Evolutionary conservation across 176 grass and related monocot genomes (phyloP), one percentile per base, ranked within the genome.

Genomic region (Zea mays): DNA sequence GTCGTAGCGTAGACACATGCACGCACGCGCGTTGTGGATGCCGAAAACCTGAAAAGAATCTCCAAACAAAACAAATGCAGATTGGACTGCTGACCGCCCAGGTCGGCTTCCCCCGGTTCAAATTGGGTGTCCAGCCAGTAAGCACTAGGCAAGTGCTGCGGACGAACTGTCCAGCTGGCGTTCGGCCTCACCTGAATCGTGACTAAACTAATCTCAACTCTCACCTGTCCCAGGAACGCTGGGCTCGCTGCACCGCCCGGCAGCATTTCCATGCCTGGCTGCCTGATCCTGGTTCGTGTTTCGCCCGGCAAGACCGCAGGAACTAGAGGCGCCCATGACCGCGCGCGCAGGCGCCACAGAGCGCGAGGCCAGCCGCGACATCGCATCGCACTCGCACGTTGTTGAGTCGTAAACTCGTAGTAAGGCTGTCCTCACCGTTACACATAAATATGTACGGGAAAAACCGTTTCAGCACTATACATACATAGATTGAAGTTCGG

Each of bases 241-340:
- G 38, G 27, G 27, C 27, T 27, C 27, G 27, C 27, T 27, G 27
- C 27, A 27, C 27, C 27, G 27, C 27, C 27, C 27, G 27, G 27
- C 27, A 27, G 27, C 27, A 27, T 27, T 27, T 27, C 27, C 27
- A 27, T 27, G 27, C 27, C 27, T 0, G 0, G 27, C 27, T 27
- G 27, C 27, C 38, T 39, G 38, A 39, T 4, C 38, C 38, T 39
- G 38, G 4, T 39, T 39, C 38, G 38, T 39, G 38, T 39, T 39
- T 39, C 38, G 38, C 1, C 38, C 17, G 47, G 47, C 14, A 48
- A n/a, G 10, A 7, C 47, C 67, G 67, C 38, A 39, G 38, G 38
- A 39, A 39, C 38, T 27, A 27, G 38, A 67, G 76, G 39, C 68
- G 83, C 76, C 74, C 57, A 74, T 80, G 50, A 37, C 69, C 75